Evolutionary conservation across 768 basidiomycete genomes (phyloP), one percentile per base, ranked within the genome.

Genomic region (Aureoboletus auriporus): DNA sequence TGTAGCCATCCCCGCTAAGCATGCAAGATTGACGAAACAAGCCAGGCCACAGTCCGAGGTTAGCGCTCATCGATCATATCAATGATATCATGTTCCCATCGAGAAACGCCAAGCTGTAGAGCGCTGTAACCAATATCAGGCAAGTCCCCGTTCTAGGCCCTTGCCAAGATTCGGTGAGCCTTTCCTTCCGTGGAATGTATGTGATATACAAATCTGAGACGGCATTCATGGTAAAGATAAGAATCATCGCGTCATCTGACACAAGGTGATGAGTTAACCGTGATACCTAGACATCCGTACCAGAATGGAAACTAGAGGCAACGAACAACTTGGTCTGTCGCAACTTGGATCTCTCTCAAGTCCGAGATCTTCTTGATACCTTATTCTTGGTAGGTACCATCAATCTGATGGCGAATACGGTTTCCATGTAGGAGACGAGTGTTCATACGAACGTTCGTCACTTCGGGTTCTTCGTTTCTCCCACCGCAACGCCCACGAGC

Each of bases 371-470:
- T 75, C 72, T 28, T 79, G 62, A 37, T 38, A 35, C 38, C 28
- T 37, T 23, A 4, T 23, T 55, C 70, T 75, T 80, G 53, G 78
- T 80, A 11, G 84, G 83, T 23, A 89, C 83, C 46, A 83, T 74
- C 46, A 90, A 66, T 39, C 86, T 80, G 57, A 89, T 84, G 20
- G 85, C 79, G 53, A 86, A 84, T 6, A 89, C 81, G 11, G 79
- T 76, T 17, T 80, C 80, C 39, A 88, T 76, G 59, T 87, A 89
- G 75, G 90, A 79, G 38, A 82, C 52, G 33, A 73, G 56, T 51
- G 75, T 78, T 51, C 80, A 78, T 60, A 73, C 77, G 67, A 84
- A 86, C 27, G 81, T 86, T 55, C 78, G 69, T 46, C 74, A 78
- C 51, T 85, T 71, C 30, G 86, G 87, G 65, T 89, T 84, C 60